These are phyloP conservation scores for Elsinoe necatrix DNA, from an alignment of 2,329 filamentous ascomycete species.

Conservation along the genomic window DNA sequence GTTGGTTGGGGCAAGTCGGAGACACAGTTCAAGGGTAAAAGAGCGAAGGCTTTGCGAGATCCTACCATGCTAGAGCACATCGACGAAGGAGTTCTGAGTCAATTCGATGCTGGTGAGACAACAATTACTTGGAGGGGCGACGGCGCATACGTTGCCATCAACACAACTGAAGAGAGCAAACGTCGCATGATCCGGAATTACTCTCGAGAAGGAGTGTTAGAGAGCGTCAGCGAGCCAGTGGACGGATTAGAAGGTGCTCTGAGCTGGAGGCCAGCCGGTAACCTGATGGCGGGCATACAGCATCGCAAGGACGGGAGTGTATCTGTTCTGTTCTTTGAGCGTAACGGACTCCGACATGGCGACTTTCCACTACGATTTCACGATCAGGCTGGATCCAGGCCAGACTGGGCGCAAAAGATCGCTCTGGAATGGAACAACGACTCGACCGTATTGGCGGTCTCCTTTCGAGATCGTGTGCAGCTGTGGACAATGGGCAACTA, in stretches of 20 bases:
- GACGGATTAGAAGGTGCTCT: constrained; percentile 79
- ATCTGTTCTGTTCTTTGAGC: constrained; percentile 89
- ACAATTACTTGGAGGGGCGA: constrained; percentile 91
- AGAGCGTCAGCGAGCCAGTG: constrained; percentile 90
- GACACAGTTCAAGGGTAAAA: constrained; percentile 91
- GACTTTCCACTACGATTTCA: constrained; percentile 72
- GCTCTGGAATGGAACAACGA: constrained; percentile 80
- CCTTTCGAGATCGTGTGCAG: constrained; percentile 66
- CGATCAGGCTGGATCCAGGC: constrained; percentile 33
- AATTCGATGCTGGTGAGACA: constrained; percentile 60
- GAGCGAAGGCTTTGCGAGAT: constrained; percentile 77
- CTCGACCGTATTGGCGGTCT: constrained; percentile 82
- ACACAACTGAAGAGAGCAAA: constrained; percentile 55
- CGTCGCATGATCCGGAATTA: constrained; percentile 83
- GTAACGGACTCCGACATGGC: constrained; percentile 94
- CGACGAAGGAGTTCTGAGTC: constrained; percentile 70
- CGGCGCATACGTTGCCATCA: constrained; percentile 82
- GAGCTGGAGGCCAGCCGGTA: constrained; percentile 87
- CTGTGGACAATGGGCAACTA: constrained; percentile 98
- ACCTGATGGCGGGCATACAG: constrained; percentile 81
- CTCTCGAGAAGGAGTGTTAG: constrained; percentile 78
- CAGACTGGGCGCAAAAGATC: constrained; percentile 52
- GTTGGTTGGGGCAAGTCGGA: constrained; percentile 84
- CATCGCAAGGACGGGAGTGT: constrained; percentile 53
- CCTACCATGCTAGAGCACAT: constrained; percentile 91